These are phyloP conservation scores for Aspergillus ibericus DNA, from an alignment of 2,329 filamentous ascomycete species.

Conservation along the genomic window DNA sequence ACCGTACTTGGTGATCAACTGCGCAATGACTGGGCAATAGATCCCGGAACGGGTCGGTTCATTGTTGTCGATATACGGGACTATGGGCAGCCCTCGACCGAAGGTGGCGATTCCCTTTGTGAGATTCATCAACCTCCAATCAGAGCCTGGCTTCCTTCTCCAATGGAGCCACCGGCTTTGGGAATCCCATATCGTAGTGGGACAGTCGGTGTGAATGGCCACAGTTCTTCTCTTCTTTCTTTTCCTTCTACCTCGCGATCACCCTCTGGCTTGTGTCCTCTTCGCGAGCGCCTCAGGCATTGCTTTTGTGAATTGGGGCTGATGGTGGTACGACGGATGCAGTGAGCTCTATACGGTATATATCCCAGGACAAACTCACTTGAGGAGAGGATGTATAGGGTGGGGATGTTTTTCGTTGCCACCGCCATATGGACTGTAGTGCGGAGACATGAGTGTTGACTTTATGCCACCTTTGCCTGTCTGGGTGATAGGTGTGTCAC, in stretches of 20 bases:
- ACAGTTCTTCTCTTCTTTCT: not conserved
- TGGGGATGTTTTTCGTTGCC: not conserved
- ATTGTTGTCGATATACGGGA: not conserved
- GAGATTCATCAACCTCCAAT: not conserved
- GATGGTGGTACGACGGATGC: not conserved
- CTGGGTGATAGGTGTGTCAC: too few relatives aligned
- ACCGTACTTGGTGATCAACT: not conserved
- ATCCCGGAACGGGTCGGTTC: not conserved
- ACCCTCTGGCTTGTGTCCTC: not conserved
- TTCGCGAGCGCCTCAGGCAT: not conserved
- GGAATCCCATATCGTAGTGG: not conserved
- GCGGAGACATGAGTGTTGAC: not conserved
- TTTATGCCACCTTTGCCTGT: too few relatives aligned
- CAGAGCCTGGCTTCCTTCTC: not conserved
- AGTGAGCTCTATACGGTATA: too few relatives aligned
- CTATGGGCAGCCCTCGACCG: not conserved
- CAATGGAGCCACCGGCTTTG: not conserved
- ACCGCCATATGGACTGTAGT: not conserved
- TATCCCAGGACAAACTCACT: too few relatives aligned
- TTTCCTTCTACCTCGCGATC: not conserved
- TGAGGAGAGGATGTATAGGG: not conserved
- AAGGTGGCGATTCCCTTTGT: not conserved
- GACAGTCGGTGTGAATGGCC: not conserved
- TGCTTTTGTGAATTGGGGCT: not conserved
- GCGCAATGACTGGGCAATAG: not conserved